Evolutionary conservation across 805 yeast genomes (phyloP), one percentile per base, ranked within the genome.

Genomic region (Priceomyces fermenticarens): DNA sequence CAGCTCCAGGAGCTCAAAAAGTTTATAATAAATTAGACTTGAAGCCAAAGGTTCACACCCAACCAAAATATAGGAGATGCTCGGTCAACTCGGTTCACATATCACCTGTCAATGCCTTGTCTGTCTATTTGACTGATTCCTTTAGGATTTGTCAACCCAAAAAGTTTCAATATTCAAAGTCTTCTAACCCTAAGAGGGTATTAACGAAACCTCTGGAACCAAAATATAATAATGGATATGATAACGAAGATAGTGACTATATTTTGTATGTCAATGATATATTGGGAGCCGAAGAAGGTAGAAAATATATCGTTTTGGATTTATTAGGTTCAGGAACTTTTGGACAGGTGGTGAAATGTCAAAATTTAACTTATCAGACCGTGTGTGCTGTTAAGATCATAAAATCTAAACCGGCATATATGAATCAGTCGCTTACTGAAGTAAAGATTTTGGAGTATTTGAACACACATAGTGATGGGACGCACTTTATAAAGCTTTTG

Each of bases 281-380:
- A 16, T 67, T 93, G 31, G 98, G 99, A 4, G 73, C 80, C 3
- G 88, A 85, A 51, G 93, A 87, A 49, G 90, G 88, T 43, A 73
- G 90, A 40, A 85, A 87, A 57, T 91, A 90, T 58, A 73, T 93
- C 54, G 97, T 93, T 4, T 67, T 93, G 43, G 98, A 91, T 61
- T 73, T 93, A 11, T 65, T 93, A 32, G 99, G 99, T 0, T 91
- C 90, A 46, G 99, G 99, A 2, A 90, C 99, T 1, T 93, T 93
- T 72, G 99, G 99, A 8, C 98, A 93, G 65, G 99, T 93, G 35
- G 95, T 90, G 32, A 93, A 91, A 65, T 91, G 97, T 64, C 96
- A 88, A 59, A 78, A 81, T 52, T 67, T 85, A 55, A 60, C 75
- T 30, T 86, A 89, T 35, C 93, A 88, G 57, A 91, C 88, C 46